Base-by-base conservation (phyloP, 1,284 basidiomycete species). In the Wolfiporia cocos region DNA sequence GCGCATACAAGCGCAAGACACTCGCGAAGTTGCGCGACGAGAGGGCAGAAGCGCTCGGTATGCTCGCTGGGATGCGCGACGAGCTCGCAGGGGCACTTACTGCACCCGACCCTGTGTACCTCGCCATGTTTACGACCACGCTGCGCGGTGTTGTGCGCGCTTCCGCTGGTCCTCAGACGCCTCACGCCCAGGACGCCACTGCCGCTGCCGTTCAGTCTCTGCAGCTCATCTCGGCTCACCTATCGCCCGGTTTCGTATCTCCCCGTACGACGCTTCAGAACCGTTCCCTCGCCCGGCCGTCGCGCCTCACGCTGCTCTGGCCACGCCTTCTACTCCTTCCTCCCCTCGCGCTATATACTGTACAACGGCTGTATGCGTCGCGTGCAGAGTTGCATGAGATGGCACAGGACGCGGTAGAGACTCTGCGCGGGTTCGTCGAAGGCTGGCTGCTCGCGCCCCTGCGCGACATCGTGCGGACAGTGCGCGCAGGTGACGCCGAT, bases 371-470 rank as follows among this genome's bases (percentile, higher is more conserved):
- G 7, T 82, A 78, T 50, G 63, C 64, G 11, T 77, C 76, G 4
- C 69, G 75, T n/a, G 68, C 63, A 3, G 70, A 69, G 9, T 46
- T 86, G 29, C 41, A 62, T 18, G 72, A 81, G 39, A 68, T 87
- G 42, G 70, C 75, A 2, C 51, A 51, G n/a, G 83, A 89, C 47
- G 74, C 79, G 0, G 61, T 72, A 37, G 81, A 88, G 54, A 95
- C 93, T 0, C 53, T 80, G 5, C 68, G 67, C 32, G 83, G 84
- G 0, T 96, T 98, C 62, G 68, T 92, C 52, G 68, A 78, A 19
- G 85, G 83, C 40, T 98, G 93, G 89, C 71, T 98, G 2, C 66
- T 94, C 47, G 87, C 93, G 48, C 95, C 95, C 0, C 58, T 94
- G n/a, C 74, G 76, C 39, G 87, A 81, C 10, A 83, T 98, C 18